Base-by-base conservation (phyloP, 106 monocot species). In the Dioscorea dumetorum region DNA sequence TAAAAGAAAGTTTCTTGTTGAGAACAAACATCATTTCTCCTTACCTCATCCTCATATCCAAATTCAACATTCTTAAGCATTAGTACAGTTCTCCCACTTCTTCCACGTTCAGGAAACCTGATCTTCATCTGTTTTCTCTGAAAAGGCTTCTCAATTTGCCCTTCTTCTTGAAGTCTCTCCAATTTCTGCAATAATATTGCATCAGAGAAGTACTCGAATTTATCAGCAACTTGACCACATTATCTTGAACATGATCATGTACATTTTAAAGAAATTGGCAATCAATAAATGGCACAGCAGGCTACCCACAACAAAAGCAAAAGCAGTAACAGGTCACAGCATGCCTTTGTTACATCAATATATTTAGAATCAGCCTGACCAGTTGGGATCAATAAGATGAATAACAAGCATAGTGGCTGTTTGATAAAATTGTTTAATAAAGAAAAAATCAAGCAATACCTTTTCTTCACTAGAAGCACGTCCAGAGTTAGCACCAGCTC, bases 401-500 rank as follows among this genome's bases (percentile, higher is more conserved):
- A 41, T 4, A 41, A 41, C 2, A 6, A 41, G 41, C 41, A 6
- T 41, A 10, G 41, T 41, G 41, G 41, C 41, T 3, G 41, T 41
- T 41, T 41, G 41, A 41, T 10, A 41, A 41, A 41, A 41, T 6
- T 41, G 41, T 41, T 41, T 41, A 5, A 41, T 41, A 41, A 41
- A 41, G 41, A 41, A 6, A 41, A 1, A 41, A 28, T 28, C 10
- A 12, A 35, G 22, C 6, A 32, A 24, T 78, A 92, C 99, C 87
- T 99, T 99, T 74, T 87, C 90, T 81, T 99, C 93, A 85, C 84
- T 90, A 23, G 99, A 99, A 49, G 99, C 99, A 67, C 99, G 93
- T 6, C 99, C 99, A 71, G 99, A 78, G 77, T 93, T 99, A 64
- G 77, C 92, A 63, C 99, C 99, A 58, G 89, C 89, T 54, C 99